These are phyloP conservation scores for Candida smagusa DNA, from an alignment of 1,139 yeast species.

Conservation along the genomic window DNA sequence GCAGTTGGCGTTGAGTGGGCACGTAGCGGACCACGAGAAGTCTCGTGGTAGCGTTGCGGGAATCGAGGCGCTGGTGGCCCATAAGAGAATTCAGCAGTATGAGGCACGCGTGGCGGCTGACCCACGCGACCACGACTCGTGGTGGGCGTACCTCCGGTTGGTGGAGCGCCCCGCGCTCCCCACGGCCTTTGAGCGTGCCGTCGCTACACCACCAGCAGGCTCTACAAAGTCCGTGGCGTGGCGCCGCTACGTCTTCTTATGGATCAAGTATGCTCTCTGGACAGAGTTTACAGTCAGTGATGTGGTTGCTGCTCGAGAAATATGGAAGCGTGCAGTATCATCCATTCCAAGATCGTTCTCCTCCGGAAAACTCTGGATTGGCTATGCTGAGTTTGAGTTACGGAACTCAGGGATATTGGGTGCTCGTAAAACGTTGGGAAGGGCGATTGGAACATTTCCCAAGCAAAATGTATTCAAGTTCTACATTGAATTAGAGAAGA, in stretches of 20 bases:
- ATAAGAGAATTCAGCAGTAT: constrained; percentile 56
- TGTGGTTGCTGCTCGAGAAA: constrained; percentile 42
- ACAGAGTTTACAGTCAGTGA: constrained; percentile 52
- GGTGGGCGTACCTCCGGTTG: constrained; percentile 69
- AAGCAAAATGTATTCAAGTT: constrained; percentile 57
- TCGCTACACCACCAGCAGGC: constrained; percentile 31
- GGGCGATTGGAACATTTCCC: constrained; percentile 63
- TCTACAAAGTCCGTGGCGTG: constrained; percentile 45
- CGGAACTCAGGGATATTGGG: constrained; percentile 47
- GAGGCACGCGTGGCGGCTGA: constrained; percentile 44
- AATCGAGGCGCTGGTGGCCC: constrained; percentile 48
- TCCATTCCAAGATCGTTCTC: constrained; percentile 57
- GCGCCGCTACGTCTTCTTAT: constrained; percentile 66
- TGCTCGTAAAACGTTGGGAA: constrained; percentile 73
- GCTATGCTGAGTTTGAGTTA: constrained; percentile 70
- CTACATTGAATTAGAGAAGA: constrained; percentile 59
- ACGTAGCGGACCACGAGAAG: constrained; percentile 55
- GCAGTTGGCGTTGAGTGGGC: constrained; percentile 33
- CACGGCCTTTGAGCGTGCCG: constrained; percentile 44
- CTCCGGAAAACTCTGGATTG: constrained; percentile 73
- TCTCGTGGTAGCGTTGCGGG: constrained; percentile 56
- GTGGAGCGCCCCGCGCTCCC: constrained; percentile 2
- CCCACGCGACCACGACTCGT: constrained; percentile 65
- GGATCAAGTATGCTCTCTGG: constrained; percentile 66
- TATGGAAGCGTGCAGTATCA: constrained; percentile 50